Evolutionary conservation across 148 eudicot genomes (phyloP).

Genomic region (Pouteria glomerata): DNA sequence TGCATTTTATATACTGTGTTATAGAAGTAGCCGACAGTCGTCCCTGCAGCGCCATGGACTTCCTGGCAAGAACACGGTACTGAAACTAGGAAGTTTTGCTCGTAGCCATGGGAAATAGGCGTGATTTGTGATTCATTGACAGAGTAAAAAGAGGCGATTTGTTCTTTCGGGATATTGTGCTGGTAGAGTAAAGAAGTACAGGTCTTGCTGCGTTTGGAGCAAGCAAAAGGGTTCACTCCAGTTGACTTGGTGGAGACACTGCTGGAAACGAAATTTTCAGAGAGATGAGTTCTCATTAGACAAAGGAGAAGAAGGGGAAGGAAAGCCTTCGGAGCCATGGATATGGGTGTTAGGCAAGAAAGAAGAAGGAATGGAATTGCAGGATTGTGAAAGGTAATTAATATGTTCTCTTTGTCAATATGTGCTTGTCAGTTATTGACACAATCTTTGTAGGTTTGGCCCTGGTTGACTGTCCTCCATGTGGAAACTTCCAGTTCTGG

Average conservation of each 20-base stretch:
- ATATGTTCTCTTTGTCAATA: background rate
- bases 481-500: background rate
- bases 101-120: conserved; percentile 12
- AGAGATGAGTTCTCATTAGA: background rate
- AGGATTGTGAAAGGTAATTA: background rate
- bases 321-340: conserved; percentile 12
- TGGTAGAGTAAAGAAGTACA: conserved; percentile 37
- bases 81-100: conserved; percentile 24
- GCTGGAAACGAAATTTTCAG: background rate
- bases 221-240: conserved; percentile 19
- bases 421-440: background rate
- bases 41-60: conserved; percentile 22
- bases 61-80: conserved; percentile 45
- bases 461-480: background rate
- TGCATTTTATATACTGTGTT: conserved; percentile 20
- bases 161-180: conserved; percentile 22
- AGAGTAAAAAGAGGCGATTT: conserved; percentile 24
- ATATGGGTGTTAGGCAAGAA: background rate
- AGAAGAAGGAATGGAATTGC: background rate
- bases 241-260: background rate
- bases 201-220: conserved; percentile 14
- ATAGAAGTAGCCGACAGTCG: conserved; percentile 28
- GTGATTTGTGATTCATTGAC: conserved; percentile 27
- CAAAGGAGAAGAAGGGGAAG: conserved; percentile 9
- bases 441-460: background rate